phyloP scores from a whole-genome alignment of 108 stramenopile species.

The Hondaea fermentalgiana region DNA sequence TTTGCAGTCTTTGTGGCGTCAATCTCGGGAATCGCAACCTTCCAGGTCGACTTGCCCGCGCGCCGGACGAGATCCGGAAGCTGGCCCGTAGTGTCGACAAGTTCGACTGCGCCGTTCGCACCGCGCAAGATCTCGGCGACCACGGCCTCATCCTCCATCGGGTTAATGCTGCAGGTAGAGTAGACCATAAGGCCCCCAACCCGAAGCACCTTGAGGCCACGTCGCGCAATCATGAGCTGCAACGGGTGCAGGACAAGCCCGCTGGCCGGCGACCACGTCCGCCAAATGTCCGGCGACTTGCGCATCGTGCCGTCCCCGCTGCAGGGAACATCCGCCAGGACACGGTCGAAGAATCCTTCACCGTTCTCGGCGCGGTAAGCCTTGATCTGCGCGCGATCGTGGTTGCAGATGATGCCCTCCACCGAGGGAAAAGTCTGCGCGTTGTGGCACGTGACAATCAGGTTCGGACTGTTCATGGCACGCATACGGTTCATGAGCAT shows the following conservation, averaged over 20 bases:
- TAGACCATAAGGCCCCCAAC: conserved; percentile 82
- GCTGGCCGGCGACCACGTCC: conserved; percentile 50
- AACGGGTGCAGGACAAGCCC: conserved; percentile 37
- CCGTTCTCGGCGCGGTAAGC: not conserved
- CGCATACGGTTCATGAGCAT: conserved; percentile 87
- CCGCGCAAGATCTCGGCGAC: conserved; percentile 60
- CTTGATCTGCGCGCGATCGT: not conserved
- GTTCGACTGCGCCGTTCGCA: conserved; percentile 36
- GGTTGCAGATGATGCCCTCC: not conserved
- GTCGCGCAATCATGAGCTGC: conserved; percentile 44
- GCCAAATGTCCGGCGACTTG: conserved; percentile 84
- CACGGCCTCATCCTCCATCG: conserved; percentile 96
- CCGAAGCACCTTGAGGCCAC: conserved; percentile 44
- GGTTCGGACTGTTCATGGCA: conserved; percentile 57
- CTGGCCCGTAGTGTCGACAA: conserved; percentile 63
- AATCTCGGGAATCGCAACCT: not conserved
- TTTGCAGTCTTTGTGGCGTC: not conserved
- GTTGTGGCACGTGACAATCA: conserved; percentile 75
- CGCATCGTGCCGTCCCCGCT: conserved; percentile 92
- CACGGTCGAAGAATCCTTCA: conserved; percentile 71
- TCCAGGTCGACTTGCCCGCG: conserved; percentile 78
- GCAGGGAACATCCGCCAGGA: conserved; percentile 96
- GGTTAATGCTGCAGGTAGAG: conserved; percentile 92
- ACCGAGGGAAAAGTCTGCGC: conserved; percentile 71
- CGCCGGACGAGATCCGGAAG: conserved; percentile 61